These are phyloP conservation scores for Colletotrichum chlorophyti DNA, from an alignment of 2,329 filamentous ascomycete species.

Conservation along the genomic window DNA sequence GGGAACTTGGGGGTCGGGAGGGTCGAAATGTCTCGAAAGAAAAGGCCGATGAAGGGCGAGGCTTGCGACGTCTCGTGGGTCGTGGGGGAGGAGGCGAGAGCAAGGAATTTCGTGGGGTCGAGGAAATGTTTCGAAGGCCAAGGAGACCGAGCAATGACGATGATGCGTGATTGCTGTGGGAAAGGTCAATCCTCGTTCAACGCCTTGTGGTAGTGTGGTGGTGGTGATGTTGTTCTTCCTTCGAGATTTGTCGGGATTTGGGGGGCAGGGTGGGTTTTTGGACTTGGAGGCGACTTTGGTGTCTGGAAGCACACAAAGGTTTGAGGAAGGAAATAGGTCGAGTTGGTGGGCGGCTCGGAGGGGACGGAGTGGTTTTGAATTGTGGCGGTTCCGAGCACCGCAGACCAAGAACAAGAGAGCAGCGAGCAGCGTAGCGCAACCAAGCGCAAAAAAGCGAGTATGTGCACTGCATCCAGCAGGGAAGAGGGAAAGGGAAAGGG, in stretches of 20 bases:
- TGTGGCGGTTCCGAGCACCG: constrained; percentile 17
- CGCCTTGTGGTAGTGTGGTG: not conserved
- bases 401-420: not conserved
- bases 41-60: constrained; percentile 9
- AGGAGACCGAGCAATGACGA: constrained; percentile 22
- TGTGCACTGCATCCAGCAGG: constrained; percentile 17
- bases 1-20: not conserved
- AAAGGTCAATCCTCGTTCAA: constrained; percentile 23
- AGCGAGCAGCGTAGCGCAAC: no score
- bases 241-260: no score
- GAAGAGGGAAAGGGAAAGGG: not conserved
- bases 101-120: no score
- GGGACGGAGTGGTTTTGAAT: constrained; percentile 31
- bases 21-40: constrained; percentile 15
- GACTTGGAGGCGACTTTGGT: constrained; percentile 21
- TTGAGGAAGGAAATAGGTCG: constrained; percentile 11
- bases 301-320: constrained; percentile 29
- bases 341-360: constrained; percentile 25
- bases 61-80: constrained; percentile 12
- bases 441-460: not conserved
- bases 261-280: not conserved
- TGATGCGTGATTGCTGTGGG: constrained; percentile 6
- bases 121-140: constrained; percentile 3
- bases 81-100: not conserved
- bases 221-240: constrained; percentile 4